These are phyloP conservation scores for Penicillium freii DNA, from an alignment of 2,329 filamentous ascomycete genomes.

Conservation along the genomic window DNA sequence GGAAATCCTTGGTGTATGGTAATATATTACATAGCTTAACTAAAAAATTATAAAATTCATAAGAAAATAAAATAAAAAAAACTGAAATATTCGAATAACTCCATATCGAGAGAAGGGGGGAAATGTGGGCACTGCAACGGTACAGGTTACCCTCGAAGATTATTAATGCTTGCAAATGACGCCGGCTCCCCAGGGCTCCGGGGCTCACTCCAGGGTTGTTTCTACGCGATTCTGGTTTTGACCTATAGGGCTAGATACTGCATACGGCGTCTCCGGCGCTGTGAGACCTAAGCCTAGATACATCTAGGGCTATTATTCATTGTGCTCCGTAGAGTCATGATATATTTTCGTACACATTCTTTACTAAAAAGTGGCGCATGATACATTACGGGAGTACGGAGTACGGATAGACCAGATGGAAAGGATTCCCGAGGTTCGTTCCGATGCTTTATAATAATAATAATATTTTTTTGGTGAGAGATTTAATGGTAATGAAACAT, in stretches of 20 bases:
- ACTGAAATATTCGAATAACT: neutral
- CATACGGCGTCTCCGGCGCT: constrained; percentile 9
- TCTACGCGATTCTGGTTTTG: constrained; percentile 1
- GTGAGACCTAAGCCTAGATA: constrained; percentile 2
- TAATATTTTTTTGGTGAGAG: neutral
- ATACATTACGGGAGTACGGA: neutral
- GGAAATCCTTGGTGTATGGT: constrained; percentile 5
- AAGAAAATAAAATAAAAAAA: neutral
- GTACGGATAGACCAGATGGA: neutral
- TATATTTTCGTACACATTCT: neutral
- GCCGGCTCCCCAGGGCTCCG: neutral
- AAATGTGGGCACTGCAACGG: constrained; percentile 14
- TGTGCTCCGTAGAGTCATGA: neutral
- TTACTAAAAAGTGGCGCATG: neutral
- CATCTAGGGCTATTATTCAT: neutral
- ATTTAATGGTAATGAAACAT: constrained; percentile 4
- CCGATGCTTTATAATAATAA: neutral
- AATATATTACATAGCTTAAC: constrained; percentile 1
- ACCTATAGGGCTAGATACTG: constrained; percentile 12
- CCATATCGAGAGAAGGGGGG: neutral
- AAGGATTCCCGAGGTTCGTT: neutral
- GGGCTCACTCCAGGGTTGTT: neutral
- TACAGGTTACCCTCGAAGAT: constrained; percentile 4
- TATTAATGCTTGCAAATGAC: constrained; percentile 2
- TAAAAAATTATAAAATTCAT: neutral